A percentile compares a stretch with the other conserved stretches of the same genome.
Evolutionary conservation across 805 yeast genomes (phyloP).

Genomic region (Yarrowia deformans): DNA sequence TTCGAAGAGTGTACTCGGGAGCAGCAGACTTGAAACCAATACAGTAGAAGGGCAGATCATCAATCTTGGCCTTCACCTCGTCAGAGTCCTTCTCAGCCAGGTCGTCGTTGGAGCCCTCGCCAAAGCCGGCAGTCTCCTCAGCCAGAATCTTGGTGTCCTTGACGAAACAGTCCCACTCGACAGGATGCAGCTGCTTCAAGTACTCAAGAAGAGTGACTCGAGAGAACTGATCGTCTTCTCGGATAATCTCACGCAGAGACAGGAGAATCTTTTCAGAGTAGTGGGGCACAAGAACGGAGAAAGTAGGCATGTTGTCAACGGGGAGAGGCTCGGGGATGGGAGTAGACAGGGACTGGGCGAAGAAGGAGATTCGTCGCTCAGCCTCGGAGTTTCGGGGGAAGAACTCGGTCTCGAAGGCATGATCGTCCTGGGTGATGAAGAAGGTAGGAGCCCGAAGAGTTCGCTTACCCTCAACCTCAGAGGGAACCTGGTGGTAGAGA

Average conservation of each 20-base stretch:
- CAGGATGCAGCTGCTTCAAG: slow-evolving; percentile 92
- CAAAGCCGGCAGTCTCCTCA: slow-evolving; percentile 87
- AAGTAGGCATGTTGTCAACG: slow-evolving; percentile 99
- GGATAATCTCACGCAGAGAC: slow-evolving; percentile 93
- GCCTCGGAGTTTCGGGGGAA: slow-evolving; percentile 98
- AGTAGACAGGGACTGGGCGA: slow-evolving; percentile 98
- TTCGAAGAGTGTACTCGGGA: slow-evolving; percentile 93
- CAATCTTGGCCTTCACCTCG: slow-evolving; percentile 82
- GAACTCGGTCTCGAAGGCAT: slow-evolving; percentile 91
- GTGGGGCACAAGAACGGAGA: slow-evolving; percentile 96
- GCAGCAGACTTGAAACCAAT: slow-evolving; percentile 85
- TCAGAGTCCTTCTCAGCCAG: slow-evolving; percentile 65
- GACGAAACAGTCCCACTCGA: slow-evolving; percentile 97
- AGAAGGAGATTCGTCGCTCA: slow-evolving; percentile 98
- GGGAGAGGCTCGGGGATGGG: slow-evolving; percentile 99
- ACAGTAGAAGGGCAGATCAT: slow-evolving; percentile 87
- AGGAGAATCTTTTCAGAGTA: slow-evolving; percentile 92
- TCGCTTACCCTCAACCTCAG: slow-evolving; percentile 97
- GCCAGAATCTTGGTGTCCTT: slow-evolving; percentile 95
- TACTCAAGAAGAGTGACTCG: slow-evolving; percentile 93
- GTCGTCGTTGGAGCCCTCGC: slow-evolving; percentile 54
- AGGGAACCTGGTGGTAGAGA: slow-evolving; percentile 97
- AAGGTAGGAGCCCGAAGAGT: slow-evolving; percentile 98
- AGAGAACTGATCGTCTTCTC: slow-evolving; percentile 96
- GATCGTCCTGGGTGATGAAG: slow-evolving; percentile 97